These are phyloP conservation scores for Didymellaceae sp. DNA, from an alignment of 2,329 filamentous ascomycete genomes.

Conservation along the genomic window DNA sequence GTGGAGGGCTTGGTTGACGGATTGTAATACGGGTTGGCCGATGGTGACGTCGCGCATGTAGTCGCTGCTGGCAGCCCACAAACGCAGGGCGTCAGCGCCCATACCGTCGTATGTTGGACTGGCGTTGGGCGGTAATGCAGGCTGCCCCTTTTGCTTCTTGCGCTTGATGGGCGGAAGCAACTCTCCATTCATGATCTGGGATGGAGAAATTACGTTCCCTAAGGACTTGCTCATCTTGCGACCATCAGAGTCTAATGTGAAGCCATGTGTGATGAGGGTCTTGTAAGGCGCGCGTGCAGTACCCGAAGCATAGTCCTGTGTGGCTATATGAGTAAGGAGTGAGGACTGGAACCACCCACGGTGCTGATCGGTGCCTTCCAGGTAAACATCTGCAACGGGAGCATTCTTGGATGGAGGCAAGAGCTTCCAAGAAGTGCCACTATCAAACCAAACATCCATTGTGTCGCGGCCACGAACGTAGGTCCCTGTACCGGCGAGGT, in stretches of 20 bases:
- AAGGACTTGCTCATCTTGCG: slow-evolving; percentile 99
- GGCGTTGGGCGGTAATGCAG: slow-evolving; percentile 37
- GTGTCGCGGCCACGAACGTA: slow-evolving; percentile 86
- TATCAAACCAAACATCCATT: slow-evolving; percentile 99
- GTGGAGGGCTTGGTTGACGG: slow-evolving; percentile 76
- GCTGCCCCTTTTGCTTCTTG: slow-evolving; percentile 63
- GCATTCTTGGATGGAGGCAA: slow-evolving; percentile 40
- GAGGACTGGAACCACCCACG: slow-evolving; percentile 99
- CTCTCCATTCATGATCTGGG: slow-evolving; percentile 83
- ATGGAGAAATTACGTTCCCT: slow-evolving; percentile 83
- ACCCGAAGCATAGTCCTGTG: slow-evolving; percentile 49
- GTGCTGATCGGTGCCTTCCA: slow-evolving; percentile 95
- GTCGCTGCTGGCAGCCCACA: slow-evolving; percentile 92
- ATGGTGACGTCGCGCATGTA: slow-evolving; percentile 89
- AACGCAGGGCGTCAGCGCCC: slow-evolving; percentile 82
- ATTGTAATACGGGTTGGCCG: slow-evolving; percentile 76
- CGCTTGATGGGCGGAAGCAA: slow-evolving; percentile 73
- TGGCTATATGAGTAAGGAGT: slow-evolving; percentile 82
- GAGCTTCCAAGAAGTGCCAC: slow-evolving; percentile 86
- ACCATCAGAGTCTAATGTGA: slow-evolving; percentile 86
- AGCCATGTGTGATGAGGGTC: slow-evolving; percentile 92
- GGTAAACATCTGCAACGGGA: slow-evolving; percentile 78
- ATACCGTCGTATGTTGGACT: slow-evolving; percentile 68
- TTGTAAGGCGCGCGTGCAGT: slow-evolving; percentile 72
- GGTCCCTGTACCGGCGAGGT: slow-evolving; percentile 60